Percentiles rank a stretch among this genome's conserved stretches.
These are phyloP conservation scores for Ceratocystis ficicola DNA, from an alignment of 2,329 filamentous ascomycete species.

Conservation along the genomic window DNA sequence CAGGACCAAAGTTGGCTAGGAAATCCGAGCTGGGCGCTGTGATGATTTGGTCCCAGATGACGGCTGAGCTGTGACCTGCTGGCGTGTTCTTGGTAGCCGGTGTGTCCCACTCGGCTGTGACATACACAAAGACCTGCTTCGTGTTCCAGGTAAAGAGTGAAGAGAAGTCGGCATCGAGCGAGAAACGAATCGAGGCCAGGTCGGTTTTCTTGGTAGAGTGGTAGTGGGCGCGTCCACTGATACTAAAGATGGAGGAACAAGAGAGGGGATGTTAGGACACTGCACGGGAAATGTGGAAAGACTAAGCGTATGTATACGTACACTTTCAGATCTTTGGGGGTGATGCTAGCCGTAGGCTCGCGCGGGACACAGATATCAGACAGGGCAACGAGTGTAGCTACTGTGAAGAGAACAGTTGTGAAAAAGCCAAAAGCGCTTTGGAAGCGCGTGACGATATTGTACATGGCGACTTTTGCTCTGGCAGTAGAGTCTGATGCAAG, in stretches of 20 bases:
- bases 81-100: conserved; percentile 27
- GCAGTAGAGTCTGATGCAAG: neutral
- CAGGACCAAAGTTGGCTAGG: conserved; percentile 48
- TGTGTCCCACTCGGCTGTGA: conserved; percentile 62
- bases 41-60: conserved; percentile 96
- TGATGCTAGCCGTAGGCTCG: conserved; percentile 48
- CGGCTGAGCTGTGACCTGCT: conserved; percentile 45
- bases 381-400: conserved; percentile 67
- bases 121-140: conserved; percentile 93
- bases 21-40: conserved; percentile 56
- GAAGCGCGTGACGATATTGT: conserved; percentile 69
- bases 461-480: conserved; percentile 48
- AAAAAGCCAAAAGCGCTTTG: conserved; percentile 98
- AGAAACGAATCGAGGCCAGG: conserved; percentile 89
- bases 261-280: neutral
- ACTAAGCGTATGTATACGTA: conserved; percentile 34
- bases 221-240: conserved; percentile 89
- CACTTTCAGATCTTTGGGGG: conserved; percentile 73
- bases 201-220: conserved; percentile 88
- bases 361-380: conserved; percentile 63
- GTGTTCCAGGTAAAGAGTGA: conserved; percentile 99
- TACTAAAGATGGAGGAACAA: conserved; percentile 36
- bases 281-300: neutral
- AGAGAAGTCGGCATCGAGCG: conserved; percentile 78
- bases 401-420: conserved; percentile 77